A percentile compares a stretch with the other conserved stretches of the same genome.
Conservation (phyloP, 164 flowering plant species). For the Vitis vinifera region DNA sequence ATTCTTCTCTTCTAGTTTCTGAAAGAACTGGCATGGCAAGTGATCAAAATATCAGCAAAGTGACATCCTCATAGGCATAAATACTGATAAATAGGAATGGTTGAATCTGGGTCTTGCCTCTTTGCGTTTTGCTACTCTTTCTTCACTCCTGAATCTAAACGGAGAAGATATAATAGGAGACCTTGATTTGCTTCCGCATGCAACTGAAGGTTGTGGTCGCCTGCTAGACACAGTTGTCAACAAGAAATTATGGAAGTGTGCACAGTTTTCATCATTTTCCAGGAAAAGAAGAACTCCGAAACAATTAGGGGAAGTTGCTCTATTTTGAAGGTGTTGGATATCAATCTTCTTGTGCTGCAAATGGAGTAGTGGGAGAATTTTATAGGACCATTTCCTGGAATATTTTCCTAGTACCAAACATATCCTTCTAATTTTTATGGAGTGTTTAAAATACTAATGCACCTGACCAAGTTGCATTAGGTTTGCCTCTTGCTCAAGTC, state of each 20-base stretch:
- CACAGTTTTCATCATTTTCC: too few species aligned
- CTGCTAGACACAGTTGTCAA: constrained; percentile 29
- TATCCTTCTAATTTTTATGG: too few species aligned
- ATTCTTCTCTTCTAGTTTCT: constrained; percentile 67
- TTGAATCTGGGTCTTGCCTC: constrained; percentile 52
- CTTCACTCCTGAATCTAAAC: constrained; percentile 82
- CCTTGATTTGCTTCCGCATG: constrained; percentile 33
- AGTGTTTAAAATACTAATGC: too few species aligned
- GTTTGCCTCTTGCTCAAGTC: too few species aligned
- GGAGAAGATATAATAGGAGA: constrained; percentile 42
- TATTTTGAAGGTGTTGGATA: too few species aligned
- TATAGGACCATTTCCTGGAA: too few species aligned
- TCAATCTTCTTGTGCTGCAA: too few species aligned
- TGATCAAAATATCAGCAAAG: neutral
- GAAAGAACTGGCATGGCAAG: constrained; percentile 39
- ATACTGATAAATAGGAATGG: constrained; percentile 3
- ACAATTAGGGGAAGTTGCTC: too few species aligned
- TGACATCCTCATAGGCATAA: neutral
- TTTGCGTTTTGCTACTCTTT: constrained; percentile 83
- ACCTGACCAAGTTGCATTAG: too few species aligned
- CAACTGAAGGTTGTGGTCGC: constrained; percentile 31
- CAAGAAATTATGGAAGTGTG: too few species aligned
- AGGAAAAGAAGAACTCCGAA: neutral
- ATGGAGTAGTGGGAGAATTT: too few species aligned
- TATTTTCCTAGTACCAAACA: too few species aligned